These are phyloP conservation scores for Bruguiera parviflora DNA, from an alignment of 345 rosid genomes.

Conservation along the genomic window DNA sequence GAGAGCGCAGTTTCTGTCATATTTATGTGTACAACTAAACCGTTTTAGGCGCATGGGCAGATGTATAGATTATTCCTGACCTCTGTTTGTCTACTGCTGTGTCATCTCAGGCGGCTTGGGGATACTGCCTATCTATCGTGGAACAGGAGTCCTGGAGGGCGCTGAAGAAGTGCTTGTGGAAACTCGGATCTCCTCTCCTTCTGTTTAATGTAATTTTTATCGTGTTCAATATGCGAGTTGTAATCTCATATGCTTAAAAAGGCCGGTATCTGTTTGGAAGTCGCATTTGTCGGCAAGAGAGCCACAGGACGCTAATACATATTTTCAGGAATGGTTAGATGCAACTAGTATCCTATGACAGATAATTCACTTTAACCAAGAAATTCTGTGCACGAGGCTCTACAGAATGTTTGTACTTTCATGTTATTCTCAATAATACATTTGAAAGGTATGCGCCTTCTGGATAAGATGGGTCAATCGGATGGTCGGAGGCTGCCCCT, in stretches of 20 bases:
- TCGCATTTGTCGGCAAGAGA: neutral
- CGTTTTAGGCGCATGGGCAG: neutral
- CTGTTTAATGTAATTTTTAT: neutral
- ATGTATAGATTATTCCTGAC: neutral
- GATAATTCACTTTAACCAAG: too few relatives aligned
- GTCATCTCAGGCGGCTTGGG: constrained; percentile 69
- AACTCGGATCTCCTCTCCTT: neutral
- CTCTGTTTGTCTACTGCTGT: neutral
- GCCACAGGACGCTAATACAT: neutral
- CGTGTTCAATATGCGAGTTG: neutral
- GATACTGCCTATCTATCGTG: constrained; percentile 96
- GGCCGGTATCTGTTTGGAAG: neutral
- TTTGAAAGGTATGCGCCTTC: constrained; percentile 81
- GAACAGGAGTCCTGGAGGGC: constrained; percentile 76
- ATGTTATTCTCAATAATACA: constrained; percentile 51
- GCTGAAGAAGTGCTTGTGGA: constrained; percentile 5
- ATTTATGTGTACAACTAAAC: too few relatives aligned
- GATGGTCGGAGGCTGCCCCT: constrained; percentile 87
- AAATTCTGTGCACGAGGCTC: neutral
- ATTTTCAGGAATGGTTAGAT: neutral
- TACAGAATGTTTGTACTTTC: neutral
- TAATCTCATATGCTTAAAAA: neutral
- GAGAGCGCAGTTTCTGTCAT: too few relatives aligned
- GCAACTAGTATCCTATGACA: too few relatives aligned
- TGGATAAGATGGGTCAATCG: constrained; percentile 78